phyloP scores from a whole-genome alignment of 805 yeast species.

The Starmerella scarabaei region DNA sequence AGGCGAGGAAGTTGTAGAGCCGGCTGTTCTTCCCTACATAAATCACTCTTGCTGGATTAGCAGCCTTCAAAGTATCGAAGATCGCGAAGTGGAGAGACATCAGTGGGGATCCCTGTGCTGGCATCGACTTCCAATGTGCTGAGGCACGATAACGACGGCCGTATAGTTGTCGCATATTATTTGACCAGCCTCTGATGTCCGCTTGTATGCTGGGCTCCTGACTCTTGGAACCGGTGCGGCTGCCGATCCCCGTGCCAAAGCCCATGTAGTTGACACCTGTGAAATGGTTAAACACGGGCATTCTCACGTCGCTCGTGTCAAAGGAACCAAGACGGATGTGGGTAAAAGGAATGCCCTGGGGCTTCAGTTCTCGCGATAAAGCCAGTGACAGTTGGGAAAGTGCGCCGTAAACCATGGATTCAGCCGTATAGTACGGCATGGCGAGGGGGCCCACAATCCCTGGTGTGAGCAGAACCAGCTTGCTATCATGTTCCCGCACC shows the following conservation, averaged over 20 bases:
- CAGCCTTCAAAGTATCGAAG: constrained; percentile 23
- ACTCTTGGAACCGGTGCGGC: background rate
- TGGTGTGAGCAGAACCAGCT: constrained; percentile 40
- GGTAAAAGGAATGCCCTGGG: constrained; percentile 33
- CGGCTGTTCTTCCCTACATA: constrained; percentile 27
- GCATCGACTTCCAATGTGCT: constrained; percentile 12
- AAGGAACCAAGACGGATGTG: constrained; percentile 38
- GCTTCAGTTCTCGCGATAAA: constrained; percentile 33
- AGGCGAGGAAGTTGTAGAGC: constrained; percentile 23
- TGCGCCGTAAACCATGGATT: constrained; percentile 40
- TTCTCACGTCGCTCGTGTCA: constrained; percentile 24
- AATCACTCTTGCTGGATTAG: constrained; percentile 23
- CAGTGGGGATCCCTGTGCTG: constrained; percentile 16
- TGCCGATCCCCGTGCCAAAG: background rate
- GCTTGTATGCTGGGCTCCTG: constrained; percentile 26
- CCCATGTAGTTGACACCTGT: constrained; percentile 3
- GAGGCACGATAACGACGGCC: constrained; percentile 27
- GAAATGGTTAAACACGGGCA: constrained; percentile 1
- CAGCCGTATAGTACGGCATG: constrained; percentile 54
- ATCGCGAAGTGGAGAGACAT: constrained; percentile 24
- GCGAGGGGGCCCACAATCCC: constrained; percentile 41
- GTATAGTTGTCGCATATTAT: constrained; percentile 27
- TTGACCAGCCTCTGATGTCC: constrained; percentile 33
- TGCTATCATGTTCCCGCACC: constrained; percentile 38
- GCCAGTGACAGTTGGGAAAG: constrained; percentile 30